phyloP scores from a whole-genome alignment of 2,329 filamentous ascomycete species.

The Ascosphaera apis region DNA sequence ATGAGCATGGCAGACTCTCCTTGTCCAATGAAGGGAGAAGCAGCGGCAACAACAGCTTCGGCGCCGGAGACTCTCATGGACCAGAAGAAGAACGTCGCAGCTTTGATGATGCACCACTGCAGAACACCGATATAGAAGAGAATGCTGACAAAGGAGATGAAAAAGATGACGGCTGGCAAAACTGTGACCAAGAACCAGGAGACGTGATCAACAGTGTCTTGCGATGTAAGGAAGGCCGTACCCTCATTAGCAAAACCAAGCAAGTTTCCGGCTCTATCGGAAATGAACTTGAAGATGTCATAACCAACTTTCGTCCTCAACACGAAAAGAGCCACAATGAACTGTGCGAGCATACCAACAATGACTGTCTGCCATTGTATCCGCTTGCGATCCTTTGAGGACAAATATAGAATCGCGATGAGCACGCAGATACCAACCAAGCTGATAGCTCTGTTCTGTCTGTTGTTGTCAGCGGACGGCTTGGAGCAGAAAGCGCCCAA shows the following conservation, averaged over 20 bases:
- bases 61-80: slow-evolving; percentile 65
- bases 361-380: slow-evolving; percentile 55
- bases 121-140: slow-evolving; percentile 59
- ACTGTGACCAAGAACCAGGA: slow-evolving; percentile 55
- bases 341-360: slow-evolving; percentile 71
- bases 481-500: slow-evolving; percentile 52
- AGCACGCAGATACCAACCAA: slow-evolving; percentile 57
- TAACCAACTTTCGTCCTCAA: slow-evolving; percentile 58
- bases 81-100: slow-evolving; percentile 84
- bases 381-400: slow-evolving; percentile 43
- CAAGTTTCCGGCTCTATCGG: slow-evolving; percentile 46
- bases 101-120: slow-evolving; percentile 77
- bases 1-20: slow-evolving; percentile 88
- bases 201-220: slow-evolving; percentile 15
- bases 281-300: slow-evolving; percentile 83
- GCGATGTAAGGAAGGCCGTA: slow-evolving; percentile 44
- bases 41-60: slow-evolving; percentile 80
- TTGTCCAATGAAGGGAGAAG: slow-evolving; percentile 83
- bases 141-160: slow-evolving; percentile 76
- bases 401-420: slow-evolving; percentile 41
- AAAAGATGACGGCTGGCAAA: slow-evolving; percentile 87
- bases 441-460: slow-evolving; percentile 57
- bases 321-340: slow-evolving; percentile 72
- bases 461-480: slow-evolving; percentile 52
- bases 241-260: slow-evolving; percentile 56